Conservation (phyloP, 1,284 basidiomycete species). For the Xanthoconium separans region DNA sequence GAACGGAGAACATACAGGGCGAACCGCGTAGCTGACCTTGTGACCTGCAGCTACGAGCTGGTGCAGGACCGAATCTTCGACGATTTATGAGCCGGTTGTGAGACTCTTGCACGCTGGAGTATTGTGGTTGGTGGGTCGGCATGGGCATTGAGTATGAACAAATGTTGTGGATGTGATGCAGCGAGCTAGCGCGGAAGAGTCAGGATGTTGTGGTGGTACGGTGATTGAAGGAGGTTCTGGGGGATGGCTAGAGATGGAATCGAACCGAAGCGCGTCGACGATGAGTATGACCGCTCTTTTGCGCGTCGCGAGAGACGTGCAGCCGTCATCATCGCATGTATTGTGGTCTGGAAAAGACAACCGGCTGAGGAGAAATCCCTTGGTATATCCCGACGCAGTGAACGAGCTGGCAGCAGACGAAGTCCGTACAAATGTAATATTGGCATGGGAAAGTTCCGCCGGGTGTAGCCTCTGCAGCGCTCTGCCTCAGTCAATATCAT, state of each 20-base stretch:
- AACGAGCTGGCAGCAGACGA: slow-evolving; percentile 52
- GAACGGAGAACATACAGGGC: neutral
- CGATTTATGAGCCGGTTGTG: slow-evolving; percentile 88
- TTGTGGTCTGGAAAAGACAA: slow-evolving; percentile 69
- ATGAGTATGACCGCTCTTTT: slow-evolving; percentile 81
- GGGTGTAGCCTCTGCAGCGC: no score
- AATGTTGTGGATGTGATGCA: slow-evolving; percentile 57
- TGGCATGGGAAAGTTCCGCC: slow-evolving; percentile 3
- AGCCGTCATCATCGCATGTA: slow-evolving; percentile 45
- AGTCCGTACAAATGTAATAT: slow-evolving; percentile 19
- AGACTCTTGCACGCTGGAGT: slow-evolving; percentile 94
- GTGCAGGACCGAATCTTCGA: slow-evolving; percentile 82
- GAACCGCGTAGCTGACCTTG: slow-evolving; percentile 44
- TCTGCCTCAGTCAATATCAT: no score
- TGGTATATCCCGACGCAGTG: slow-evolving; percentile 67
- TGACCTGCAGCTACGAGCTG: slow-evolving; percentile 57
- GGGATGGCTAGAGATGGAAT: slow-evolving; percentile 83
- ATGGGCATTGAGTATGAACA: slow-evolving; percentile 86
- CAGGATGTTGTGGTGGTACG: slow-evolving; percentile 81
- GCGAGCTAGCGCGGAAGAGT: slow-evolving; percentile 77
- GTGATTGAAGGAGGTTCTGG: slow-evolving; percentile 58
- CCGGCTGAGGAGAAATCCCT: slow-evolving; percentile 86
- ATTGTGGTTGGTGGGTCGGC: slow-evolving; percentile 97
- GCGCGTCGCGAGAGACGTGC: slow-evolving; percentile 62
- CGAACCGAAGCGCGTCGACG: slow-evolving; percentile 92